These are phyloP conservation scores for Xylariaceae sp. DNA, from an alignment of 2,329 filamentous ascomycete genomes.

Conservation along the genomic window DNA sequence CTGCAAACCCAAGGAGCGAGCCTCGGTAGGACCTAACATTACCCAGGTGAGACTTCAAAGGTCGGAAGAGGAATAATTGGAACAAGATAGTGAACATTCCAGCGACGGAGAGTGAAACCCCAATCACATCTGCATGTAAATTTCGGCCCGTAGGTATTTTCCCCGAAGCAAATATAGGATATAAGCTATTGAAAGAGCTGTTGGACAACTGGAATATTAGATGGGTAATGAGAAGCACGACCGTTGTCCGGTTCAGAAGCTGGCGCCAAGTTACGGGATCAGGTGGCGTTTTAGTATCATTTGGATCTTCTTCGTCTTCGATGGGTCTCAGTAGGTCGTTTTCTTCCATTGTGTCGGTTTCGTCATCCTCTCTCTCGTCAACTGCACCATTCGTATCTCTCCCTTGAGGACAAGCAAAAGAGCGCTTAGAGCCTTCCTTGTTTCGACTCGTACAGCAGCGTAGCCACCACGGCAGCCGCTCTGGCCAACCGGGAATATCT, in stretches of 20 bases:
- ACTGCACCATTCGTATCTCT: constrained; percentile 21
- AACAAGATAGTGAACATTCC: constrained; percentile 86
- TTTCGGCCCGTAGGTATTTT: constrained; percentile 74
- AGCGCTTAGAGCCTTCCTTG: constrained; percentile 24
- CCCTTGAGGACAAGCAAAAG: constrained; percentile 31
- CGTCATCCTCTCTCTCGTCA: constrained; percentile 29
- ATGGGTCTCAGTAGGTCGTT: constrained; percentile 28
- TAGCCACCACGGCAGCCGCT: constrained; percentile 40
- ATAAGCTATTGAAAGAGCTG: constrained; percentile 92
- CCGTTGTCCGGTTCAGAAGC: constrained; percentile 77
- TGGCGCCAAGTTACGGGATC: constrained; percentile 55
- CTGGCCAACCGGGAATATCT: constrained; percentile 35
- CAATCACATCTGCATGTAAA: constrained; percentile 78
- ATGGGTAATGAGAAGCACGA: constrained; percentile 82
- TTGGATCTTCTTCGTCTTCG: constrained; percentile 47
- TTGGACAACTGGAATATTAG: constrained; percentile 93
- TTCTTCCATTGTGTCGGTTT: constrained; percentile 27
- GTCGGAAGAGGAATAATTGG: constrained; percentile 83
- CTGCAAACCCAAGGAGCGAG: constrained; percentile 76
- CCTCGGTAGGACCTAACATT: constrained; percentile 84
- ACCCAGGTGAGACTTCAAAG: constrained; percentile 75
- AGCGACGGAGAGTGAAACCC: constrained; percentile 81
- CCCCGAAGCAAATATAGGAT: constrained; percentile 87
- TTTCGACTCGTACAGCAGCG: constrained; percentile 25
- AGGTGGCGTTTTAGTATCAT: constrained; percentile 45